Percentiles rank a stretch among this genome's conserved stretches.
phyloP scores from a whole-genome alignment of 345 rosid species.

The Boechera divaricarpa region DNA sequence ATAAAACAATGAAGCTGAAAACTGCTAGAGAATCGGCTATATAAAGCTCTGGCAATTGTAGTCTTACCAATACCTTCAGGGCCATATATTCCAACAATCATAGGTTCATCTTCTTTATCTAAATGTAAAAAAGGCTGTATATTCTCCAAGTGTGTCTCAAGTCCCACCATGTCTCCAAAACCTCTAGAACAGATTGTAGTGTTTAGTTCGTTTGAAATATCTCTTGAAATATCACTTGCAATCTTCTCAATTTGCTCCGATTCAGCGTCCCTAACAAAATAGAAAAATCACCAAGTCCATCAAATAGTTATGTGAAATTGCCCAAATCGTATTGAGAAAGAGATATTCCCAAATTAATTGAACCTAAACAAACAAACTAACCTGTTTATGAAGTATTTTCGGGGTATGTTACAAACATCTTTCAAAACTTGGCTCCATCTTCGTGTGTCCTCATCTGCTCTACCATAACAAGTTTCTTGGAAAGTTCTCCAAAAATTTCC shows the following conservation, averaged over 20 bases:
- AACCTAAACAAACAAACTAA: not conserved
- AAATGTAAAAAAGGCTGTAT: constrained; percentile 19
- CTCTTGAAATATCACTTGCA: not conserved
- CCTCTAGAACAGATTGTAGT: not conserved
- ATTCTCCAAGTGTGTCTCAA: not conserved
- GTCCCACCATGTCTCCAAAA: constrained; percentile 12
- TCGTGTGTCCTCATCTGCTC: not conserved
- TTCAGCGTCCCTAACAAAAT: not conserved
- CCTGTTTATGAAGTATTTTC: not conserved
- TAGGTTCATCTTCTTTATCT: not conserved
- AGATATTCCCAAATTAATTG: too few relatives aligned
- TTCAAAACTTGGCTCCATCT: not conserved
- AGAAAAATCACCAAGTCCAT: too few relatives aligned
- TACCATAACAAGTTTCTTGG: not conserved
- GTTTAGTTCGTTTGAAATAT: too few relatives aligned
- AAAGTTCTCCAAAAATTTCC: not conserved
- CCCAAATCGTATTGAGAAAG: too few relatives aligned
- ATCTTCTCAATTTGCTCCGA: too few relatives aligned
- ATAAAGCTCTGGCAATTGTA: not conserved
- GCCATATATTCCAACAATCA: constrained; percentile 7
- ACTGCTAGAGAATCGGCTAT: too few relatives aligned
- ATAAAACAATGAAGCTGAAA: too few relatives aligned
- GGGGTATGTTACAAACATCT: not conserved
- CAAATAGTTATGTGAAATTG: too few relatives aligned
- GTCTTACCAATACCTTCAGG: constrained; percentile 22